A percentile compares a stretch with the other conserved stretches of the same genome.
Evolutionary conservation across 495 filamentous ascomycete species (phyloP).

Genomic region (Aspergillus nanangensis): DNA sequence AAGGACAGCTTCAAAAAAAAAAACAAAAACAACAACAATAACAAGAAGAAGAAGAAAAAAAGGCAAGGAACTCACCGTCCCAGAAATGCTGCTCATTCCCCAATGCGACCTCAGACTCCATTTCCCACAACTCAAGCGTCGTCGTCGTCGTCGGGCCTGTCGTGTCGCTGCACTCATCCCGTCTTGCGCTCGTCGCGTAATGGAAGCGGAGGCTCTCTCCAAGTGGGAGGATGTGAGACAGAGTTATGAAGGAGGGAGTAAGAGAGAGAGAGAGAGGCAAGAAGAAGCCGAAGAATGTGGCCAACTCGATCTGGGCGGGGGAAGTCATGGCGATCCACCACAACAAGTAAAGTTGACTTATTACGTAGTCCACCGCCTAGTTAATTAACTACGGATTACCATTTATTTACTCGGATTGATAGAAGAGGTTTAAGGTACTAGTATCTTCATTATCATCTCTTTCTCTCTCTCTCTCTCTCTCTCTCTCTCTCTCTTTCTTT

Average conservation of each 20-base stretch:
- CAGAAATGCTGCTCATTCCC: constrained; percentile 93
- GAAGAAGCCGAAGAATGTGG: constrained; percentile 4
- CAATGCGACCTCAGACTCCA: constrained; percentile 59
- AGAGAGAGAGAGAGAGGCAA: constrained; percentile 2
- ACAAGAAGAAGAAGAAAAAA: background rate
- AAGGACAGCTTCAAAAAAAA: background rate
- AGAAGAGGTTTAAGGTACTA: too few relatives aligned
- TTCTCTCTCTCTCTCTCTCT: too few relatives aligned
- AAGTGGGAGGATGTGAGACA: constrained; percentile 1
- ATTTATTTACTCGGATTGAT: too few relatives aligned
- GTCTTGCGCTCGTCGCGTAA: constrained; percentile 23
- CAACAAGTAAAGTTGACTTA: too few relatives aligned
- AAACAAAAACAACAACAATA: background rate
- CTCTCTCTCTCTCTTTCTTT: too few relatives aligned
- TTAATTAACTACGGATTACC: too few relatives aligned
- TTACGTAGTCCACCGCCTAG: too few relatives aligned
- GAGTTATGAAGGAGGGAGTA: too few relatives aligned
- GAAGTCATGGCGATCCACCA: background rate
- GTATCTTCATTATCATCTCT: too few relatives aligned
- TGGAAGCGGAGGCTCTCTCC: constrained; percentile 6
- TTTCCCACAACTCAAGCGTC: constrained; percentile 42
- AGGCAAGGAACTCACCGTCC: constrained; percentile 58
- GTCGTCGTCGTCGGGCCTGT: constrained; percentile 32
- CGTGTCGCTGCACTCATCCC: constrained; percentile 38
- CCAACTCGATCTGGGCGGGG: constrained; percentile 4